A percentile compares a stretch with the other conserved stretches of the same genome.
Conservation (phyloP, 2,329 filamentous ascomycete species). For the Blastomyces silverae region DNA sequence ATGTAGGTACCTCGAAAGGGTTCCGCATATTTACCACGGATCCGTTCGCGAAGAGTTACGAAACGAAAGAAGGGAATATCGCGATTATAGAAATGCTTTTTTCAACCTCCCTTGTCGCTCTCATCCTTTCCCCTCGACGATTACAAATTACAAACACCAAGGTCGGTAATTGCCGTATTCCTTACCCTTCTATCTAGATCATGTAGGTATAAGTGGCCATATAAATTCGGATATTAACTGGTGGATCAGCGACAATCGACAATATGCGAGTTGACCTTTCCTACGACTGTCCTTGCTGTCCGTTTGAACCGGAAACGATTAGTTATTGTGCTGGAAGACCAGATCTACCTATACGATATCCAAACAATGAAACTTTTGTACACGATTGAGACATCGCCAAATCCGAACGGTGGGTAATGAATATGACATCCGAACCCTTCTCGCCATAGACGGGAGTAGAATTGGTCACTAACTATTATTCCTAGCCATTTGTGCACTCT, state of each 20-base stretch:
- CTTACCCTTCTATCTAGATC: background rate
- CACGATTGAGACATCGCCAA: conserved; percentile 89
- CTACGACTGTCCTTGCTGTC: conserved; percentile 89
- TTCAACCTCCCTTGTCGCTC: conserved; percentile 89
- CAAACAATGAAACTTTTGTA: conserved; percentile 95
- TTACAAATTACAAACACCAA: conserved; percentile 97
- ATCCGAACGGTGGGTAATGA: conserved; percentile 59
- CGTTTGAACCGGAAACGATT: conserved; percentile 90
- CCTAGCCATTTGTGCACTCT: conserved; percentile 78
- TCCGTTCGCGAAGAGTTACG: conserved; percentile 90
- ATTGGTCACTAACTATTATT: conserved; percentile 1
- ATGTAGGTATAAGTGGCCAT: background rate
- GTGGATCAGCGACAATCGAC: conserved; percentile 59
- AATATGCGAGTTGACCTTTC: conserved; percentile 98
- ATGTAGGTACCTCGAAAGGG: conserved; percentile 75
- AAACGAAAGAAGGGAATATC: conserved; percentile 89
- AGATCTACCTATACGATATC: conserved; percentile 98
- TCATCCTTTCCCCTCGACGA: conserved; percentile 84
- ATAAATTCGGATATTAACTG: conserved; percentile 9
- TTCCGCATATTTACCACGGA: conserved; percentile 97
- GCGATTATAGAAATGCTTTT: conserved; percentile 98
- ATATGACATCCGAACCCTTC: background rate
- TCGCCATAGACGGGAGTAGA: background rate
- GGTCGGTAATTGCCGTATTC: conserved; percentile 45
- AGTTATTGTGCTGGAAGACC: conserved; percentile 87